These are phyloP conservation scores for Starmera caribaea DNA, from an alignment of 805 yeast species.

Conservation along the genomic window DNA sequence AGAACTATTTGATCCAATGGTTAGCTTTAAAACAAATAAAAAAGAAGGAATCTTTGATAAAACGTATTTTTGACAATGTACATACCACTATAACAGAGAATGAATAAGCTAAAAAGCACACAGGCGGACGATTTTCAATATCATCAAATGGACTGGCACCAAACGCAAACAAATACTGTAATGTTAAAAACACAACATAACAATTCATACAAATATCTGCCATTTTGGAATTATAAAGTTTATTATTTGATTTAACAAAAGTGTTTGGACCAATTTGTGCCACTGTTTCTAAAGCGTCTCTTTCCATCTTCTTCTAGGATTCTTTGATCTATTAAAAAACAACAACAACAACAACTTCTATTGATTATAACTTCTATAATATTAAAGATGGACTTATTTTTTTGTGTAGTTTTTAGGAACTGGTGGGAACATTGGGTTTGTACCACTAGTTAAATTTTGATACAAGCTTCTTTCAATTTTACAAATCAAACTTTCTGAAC, in stretches of 20 bases:
- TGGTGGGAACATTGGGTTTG: conserved; percentile 2
- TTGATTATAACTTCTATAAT: too few species aligned
- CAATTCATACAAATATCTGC: neutral
- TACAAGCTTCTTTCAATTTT: conserved; percentile 36
- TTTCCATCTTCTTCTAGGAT: neutral
- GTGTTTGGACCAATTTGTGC: conserved; percentile 3
- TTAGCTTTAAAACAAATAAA: too few species aligned
- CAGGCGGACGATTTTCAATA: conserved; percentile 10
- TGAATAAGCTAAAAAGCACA: conserved; percentile 4
- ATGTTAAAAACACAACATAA: conserved; percentile 2
- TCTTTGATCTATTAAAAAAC: neutral
- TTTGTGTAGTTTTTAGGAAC: neutral
- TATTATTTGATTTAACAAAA: neutral
- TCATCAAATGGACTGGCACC: conserved; percentile 9
- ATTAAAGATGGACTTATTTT: too few species aligned
- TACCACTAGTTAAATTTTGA: conserved; percentile 3
- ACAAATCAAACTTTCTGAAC: conserved; percentile 41
- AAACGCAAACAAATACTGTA: conserved; percentile 9
- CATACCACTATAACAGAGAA: conserved; percentile 3
- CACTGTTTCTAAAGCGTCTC: neutral
- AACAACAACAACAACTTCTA: neutral
- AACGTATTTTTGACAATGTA: too few species aligned
- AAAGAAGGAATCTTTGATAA: too few species aligned
- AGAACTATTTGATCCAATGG: too few species aligned
- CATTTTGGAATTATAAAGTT: neutral